phyloP scores from a whole-genome alignment of 495 filamentous ascomycete species.

The Penicillium pancosmium region DNA sequence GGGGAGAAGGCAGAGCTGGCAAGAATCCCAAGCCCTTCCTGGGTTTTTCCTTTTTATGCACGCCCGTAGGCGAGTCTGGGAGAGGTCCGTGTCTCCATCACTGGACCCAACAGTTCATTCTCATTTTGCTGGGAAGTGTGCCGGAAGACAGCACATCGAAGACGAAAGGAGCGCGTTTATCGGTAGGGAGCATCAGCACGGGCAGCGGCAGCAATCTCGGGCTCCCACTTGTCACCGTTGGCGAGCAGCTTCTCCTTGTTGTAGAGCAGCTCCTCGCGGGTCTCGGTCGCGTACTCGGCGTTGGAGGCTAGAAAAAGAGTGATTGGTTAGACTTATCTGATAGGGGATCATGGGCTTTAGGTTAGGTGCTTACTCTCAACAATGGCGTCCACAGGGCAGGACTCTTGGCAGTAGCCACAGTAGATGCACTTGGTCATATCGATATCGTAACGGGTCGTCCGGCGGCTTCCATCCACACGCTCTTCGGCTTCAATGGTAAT shows the following conservation, averaged over 20 bases:
- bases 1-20: constrained; percentile 19
- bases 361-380: constrained; percentile 67
- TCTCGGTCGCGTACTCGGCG: constrained; percentile 97
- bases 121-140: constrained; percentile 2
- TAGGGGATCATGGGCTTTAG: not conserved
- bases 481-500: constrained; percentile 99
- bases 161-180: constrained; percentile 45
- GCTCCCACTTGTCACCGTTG: constrained; percentile 98
- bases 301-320: constrained; percentile 65
- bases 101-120: constrained; percentile 11
- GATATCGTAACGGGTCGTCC: constrained; percentile 97
- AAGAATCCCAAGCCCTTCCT: constrained; percentile 18
- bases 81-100: constrained; percentile 14
- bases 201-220: constrained; percentile 88
- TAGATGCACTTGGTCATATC: constrained; percentile 99
- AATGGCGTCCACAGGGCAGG: constrained; percentile 97
- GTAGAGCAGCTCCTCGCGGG: constrained; percentile 93
- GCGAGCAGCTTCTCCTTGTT: constrained; percentile 95
- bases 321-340: not conserved
- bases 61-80: constrained; percentile 17
- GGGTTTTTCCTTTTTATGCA: constrained; percentile 31
- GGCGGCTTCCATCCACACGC: constrained; percentile 88
- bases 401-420: constrained; percentile 99
- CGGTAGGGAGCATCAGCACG: constrained; percentile 88
- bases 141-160: not conserved